A percentile compares a stretch with the other conserved stretches of the same genome.
Conservation (phyloP, 345 rosid genomes). For the Pistacia integerrima region DNA sequence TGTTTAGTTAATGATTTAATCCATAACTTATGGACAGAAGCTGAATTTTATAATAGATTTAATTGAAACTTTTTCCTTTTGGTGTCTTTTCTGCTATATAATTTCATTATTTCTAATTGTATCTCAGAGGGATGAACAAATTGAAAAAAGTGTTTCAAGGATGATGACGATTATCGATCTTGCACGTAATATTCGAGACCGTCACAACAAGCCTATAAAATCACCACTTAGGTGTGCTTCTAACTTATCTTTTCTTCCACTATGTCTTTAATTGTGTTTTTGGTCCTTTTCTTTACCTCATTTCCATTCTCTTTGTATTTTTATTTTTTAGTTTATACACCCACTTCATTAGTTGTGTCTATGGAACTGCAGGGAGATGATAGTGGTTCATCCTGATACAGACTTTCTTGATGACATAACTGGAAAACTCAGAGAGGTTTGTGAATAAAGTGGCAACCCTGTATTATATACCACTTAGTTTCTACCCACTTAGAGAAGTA, state of each 20-base stretch:
- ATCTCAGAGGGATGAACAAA: conserved; percentile 72
- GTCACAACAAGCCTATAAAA: conserved; percentile 87
- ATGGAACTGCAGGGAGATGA: too few relatives aligned
- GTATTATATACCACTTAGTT: too few relatives aligned
- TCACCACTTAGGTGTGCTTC: conserved; percentile 76
- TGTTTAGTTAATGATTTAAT: not conserved
- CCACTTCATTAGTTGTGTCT: too few relatives aligned
- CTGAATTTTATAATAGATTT: not conserved
- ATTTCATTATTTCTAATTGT: conserved; percentile 13
- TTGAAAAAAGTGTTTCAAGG: conserved; percentile 91
- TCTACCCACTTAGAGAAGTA: too few relatives aligned
- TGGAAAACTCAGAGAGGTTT: too few relatives aligned
- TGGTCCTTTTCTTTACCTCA: not conserved
- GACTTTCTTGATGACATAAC: too few relatives aligned
- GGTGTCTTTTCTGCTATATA: not conserved
- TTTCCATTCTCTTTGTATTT: not conserved
- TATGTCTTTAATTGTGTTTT: not conserved
- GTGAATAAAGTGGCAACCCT: too few relatives aligned
- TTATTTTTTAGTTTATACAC: too few relatives aligned
- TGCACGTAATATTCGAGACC: conserved; percentile 96
- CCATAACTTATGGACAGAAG: not conserved
- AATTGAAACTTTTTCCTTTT: not conserved
- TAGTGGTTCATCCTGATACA: too few relatives aligned
- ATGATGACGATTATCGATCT: conserved; percentile 97
- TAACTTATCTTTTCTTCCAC: conserved; percentile 12